phyloP scores from a whole-genome alignment of 257 asterid genomes.

The Ehretia macrophylla region DNA sequence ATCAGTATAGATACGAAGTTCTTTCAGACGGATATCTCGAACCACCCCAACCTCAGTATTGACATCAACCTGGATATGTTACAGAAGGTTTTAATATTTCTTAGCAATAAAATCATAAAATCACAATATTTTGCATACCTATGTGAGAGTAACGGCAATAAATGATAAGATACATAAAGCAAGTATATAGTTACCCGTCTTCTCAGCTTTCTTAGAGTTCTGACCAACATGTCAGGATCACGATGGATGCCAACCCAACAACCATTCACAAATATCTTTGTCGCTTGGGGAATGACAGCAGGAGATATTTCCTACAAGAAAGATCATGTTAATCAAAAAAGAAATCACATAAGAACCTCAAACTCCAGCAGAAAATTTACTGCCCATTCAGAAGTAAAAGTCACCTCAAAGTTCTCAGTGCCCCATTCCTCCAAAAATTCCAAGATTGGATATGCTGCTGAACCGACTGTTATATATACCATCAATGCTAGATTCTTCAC shows the following conservation, averaged over 20 bases:
- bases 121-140: neutral
- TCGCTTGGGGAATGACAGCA: conserved; percentile 90
- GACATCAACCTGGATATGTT: conserved; percentile 66
- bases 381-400: conserved; percentile 2
- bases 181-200: conserved; percentile 64
- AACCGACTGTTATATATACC: conserved; percentile 98
- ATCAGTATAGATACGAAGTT: conserved; percentile 89
- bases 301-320: conserved; percentile 85
- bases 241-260: conserved; percentile 98
- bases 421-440: conserved; percentile 99
- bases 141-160: no score
- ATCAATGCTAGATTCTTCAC: conserved; percentile 97
- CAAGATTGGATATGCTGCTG: conserved; percentile 94
- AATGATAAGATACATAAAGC: neutral
- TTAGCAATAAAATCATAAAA: neutral
- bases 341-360: conserved; percentile 11
- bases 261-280: conserved; percentile 95
- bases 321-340: neutral
- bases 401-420: conserved; percentile 96
- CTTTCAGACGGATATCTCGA: conserved; percentile 89
- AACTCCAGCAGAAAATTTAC: conserved; percentile 13
- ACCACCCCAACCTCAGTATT: conserved; percentile 99
- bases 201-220: conserved; percentile 81
- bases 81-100: neutral
- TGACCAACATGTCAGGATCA: conserved; percentile 94